A percentile compares a stretch with the other conserved stretches of the same genome.
phyloP scores from a whole-genome alignment of 257 asterid genomes.

The Oldenlandia corymbosa region DNA sequence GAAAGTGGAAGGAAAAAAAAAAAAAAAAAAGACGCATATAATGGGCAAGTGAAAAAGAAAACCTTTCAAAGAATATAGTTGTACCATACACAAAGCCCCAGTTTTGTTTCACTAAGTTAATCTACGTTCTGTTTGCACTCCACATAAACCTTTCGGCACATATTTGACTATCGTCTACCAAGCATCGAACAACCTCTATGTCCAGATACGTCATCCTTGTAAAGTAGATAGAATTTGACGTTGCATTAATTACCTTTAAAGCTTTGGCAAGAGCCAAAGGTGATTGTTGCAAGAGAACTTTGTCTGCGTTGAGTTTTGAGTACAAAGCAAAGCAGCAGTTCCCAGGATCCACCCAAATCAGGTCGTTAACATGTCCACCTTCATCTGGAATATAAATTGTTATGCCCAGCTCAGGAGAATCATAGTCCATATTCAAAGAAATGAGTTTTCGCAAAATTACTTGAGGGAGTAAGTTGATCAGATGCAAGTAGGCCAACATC shows the following conservation, averaged over 20 bases:
- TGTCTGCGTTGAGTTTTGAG: slow-evolving; percentile 60
- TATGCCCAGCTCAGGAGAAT: slow-evolving; percentile 14
- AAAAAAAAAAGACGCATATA: too few species aligned
- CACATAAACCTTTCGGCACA: neutral
- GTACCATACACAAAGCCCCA: neutral
- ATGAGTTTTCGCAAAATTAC: slow-evolving; percentile 17
- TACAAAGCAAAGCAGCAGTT: slow-evolving; percentile 77
- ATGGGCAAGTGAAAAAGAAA: too few species aligned
- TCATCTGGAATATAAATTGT: slow-evolving; percentile 22
- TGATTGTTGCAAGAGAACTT: slow-evolving; percentile 61
- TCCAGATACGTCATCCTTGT: neutral
- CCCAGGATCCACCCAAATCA: slow-evolving; percentile 82
- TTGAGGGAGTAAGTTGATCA: slow-evolving; percentile 45
- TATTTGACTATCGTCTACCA: neutral
- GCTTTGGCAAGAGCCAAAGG: slow-evolving; percentile 94
- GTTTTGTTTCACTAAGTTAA: neutral
- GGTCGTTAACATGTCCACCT: slow-evolving; percentile 34
- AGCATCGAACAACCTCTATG: neutral
- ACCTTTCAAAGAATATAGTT: neutral
- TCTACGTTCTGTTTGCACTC: neutral
- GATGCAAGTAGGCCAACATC: slow-evolving; percentile 71
- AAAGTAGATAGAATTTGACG: neutral
- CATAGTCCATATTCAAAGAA: slow-evolving; percentile 1
- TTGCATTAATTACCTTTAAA: slow-evolving; percentile 54
- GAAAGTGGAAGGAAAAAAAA: neutral